Conservation (phyloP, 169 alveolate species). For the Miamiensis avidus region DNA sequence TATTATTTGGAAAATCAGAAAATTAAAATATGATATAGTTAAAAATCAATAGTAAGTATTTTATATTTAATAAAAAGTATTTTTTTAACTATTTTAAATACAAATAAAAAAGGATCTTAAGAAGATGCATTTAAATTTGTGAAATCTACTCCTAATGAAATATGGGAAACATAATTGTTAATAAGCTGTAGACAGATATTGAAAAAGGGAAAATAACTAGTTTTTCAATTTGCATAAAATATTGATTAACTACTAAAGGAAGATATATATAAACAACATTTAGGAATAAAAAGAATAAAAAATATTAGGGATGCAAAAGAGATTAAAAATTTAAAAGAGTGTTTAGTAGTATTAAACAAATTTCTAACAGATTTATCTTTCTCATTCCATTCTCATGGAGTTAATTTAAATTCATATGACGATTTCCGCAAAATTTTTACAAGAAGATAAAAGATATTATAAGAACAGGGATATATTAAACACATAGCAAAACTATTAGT, state of each 20-base stretch:
- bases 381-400: too few relatives aligned
- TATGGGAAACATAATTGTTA: background rate
- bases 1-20: background rate
- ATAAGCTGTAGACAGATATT: background rate
- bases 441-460: background rate
- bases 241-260: too few relatives aligned
- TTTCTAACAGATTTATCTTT: background rate
- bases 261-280: background rate
- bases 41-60: background rate
- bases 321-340: too few relatives aligned
- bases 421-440: background rate
- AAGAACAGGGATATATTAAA: background rate
- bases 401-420: background rate
- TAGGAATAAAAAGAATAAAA: background rate
- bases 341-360: background rate
- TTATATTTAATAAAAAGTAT: too few relatives aligned
- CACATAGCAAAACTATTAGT: background rate
- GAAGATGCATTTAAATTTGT: background rate
- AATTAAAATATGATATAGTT: too few relatives aligned
- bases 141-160: background rate
- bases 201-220: background rate
- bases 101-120: background rate
- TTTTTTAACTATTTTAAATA: too few relatives aligned
- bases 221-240: too few relatives aligned
- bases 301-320: background rate